Base-by-base conservation (phyloP, 495 filamentous ascomycete species). In the Talaromyces wortmannii region DNA sequence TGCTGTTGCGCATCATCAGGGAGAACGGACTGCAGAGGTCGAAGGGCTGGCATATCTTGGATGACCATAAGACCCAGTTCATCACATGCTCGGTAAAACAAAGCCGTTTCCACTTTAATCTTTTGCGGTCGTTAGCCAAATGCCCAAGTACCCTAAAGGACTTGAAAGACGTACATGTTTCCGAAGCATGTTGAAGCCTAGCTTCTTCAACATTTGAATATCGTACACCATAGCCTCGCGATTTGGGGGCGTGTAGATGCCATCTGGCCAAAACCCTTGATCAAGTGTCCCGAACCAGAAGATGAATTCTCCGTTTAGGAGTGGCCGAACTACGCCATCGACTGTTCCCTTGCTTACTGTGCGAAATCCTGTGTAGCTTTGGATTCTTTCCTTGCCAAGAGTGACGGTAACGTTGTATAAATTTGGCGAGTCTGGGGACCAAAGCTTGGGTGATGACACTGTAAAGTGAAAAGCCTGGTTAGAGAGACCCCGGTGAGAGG, bases 261-360 rank as follows among this genome's bases (percentile, higher is more conserved):
- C 84, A 58, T 88, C 84, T 0, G 85, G 85, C 84, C 83, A 88
- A 65, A 75, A 86, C 3, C 84, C 85, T 58, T 88, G 83, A 51
- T 88, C 85, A 3, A 88, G 69, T 0, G 84, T 86, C 11, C 83
- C 83, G 50, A 88, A 86, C 57, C 77, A 73, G 67, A 87, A 87
- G 8, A 79, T 67, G 50, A 84, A 85, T 56, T 87, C 71, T 16
- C 82, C 83, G 57, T 87, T 87, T 45, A 87, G 59, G 11, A 86
- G 62, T 0, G 82, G 82, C 0, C 85, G 78, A 32, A 77, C 70
- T n/a, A 87, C 61, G 0, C 84, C 85, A 33, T 85, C 63, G 2
- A 86, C 66, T 10, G 64, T 64, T 6, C 73, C 82, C 8, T 71
- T 63, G 4, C 74, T 73, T 42, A 87, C 72, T 0, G 83, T 84